phyloP scores from a whole-genome alignment of 768 basidiomycete species.

The Vararia minispora region DNA sequence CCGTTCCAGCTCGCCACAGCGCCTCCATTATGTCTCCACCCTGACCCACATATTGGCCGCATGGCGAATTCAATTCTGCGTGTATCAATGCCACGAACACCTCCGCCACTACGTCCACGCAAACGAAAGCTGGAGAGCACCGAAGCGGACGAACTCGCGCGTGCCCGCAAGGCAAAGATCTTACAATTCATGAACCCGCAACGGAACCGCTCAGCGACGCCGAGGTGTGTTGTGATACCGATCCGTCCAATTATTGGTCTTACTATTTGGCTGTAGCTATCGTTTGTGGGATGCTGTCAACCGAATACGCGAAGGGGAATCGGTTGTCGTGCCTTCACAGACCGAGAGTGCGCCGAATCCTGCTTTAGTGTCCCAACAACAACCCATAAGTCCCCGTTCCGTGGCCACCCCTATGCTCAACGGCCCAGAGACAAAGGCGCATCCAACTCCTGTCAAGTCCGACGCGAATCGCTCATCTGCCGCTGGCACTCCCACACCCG shows the following conservation, averaged over 20 bases:
- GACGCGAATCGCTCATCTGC: background rate
- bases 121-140: slow-evolving; percentile 64
- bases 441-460: too few species aligned
- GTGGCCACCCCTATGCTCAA: too few species aligned
- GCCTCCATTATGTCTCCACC: slow-evolving; percentile 69
- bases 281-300: too few species aligned
- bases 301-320: too few species aligned
- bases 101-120: slow-evolving; percentile 37
- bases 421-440: too few species aligned
- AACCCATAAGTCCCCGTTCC: slow-evolving; percentile 8
- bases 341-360: too few species aligned
- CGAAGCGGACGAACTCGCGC: slow-evolving; percentile 70
- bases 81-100: slow-evolving; percentile 63
- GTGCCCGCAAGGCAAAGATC: slow-evolving; percentile 60
- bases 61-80: slow-evolving; percentile 66
- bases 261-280: too few species aligned
- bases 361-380: too few species aligned
- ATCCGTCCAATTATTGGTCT: too few species aligned
- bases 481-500: background rate
- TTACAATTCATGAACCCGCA: slow-evolving; percentile 70
- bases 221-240: slow-evolving; percentile 34
- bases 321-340: too few species aligned
- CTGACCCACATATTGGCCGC: slow-evolving; percentile 65
- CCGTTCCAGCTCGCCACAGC: slow-evolving; percentile 54
- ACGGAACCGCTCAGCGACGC: slow-evolving; percentile 31